Evolutionary conservation across 192 early-diverging fungal species (phyloP).

Genomic region (Linnemannia exigua): DNA sequence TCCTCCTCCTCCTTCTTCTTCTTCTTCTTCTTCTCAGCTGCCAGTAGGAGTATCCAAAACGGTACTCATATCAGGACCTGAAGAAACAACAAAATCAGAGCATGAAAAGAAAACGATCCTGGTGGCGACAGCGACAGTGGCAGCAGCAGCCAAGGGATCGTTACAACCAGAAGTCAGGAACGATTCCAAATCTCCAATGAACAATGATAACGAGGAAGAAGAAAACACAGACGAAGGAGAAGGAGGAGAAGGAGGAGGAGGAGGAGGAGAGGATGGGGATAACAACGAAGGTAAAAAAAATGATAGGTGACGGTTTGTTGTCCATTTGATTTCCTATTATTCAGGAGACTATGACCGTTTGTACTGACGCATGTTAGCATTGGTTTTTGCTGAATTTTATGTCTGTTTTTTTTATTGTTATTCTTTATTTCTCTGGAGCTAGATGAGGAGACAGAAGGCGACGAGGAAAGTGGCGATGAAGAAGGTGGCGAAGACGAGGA

Average conservation of each 20-base stretch:
- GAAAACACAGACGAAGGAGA: neutral
- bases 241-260: neutral
- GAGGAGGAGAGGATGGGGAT: neutral
- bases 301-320: too few species aligned
- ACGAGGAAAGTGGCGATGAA: neutral
- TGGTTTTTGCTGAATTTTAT: neutral
- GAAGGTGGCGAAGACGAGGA: neutral
- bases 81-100: neutral
- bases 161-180: slow-evolving; percentile 10
- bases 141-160: neutral
- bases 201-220: neutral
- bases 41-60: neutral
- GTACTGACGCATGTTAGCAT: neutral
- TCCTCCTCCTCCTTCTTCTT: neutral
- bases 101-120: neutral
- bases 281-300: neutral
- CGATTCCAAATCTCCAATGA: neutral
- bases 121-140: neutral
- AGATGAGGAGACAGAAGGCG: neutral
- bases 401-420: neutral
- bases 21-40: neutral
- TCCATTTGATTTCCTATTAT: neutral
- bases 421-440: neutral
- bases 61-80: neutral
- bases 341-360: neutral